A percentile compares a stretch with the other conserved stretches of the same genome.
Conservation (phyloP, 192 early-diverging fungal genomes). For the Coemansia interrupta region DNA sequence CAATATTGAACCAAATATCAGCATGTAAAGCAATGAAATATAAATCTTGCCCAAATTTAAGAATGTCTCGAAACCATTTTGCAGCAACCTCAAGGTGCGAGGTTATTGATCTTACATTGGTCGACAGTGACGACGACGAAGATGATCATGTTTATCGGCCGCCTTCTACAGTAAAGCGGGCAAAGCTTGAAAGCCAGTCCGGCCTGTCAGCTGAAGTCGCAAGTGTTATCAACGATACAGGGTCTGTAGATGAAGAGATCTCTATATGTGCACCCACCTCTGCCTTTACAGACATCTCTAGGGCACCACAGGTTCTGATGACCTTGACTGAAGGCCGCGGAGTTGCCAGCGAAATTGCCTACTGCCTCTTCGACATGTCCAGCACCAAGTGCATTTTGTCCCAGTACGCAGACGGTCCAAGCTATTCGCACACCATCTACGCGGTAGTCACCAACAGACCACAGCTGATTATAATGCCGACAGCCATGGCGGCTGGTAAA, state of each 20-base stretch:
- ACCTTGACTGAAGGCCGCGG: conserved; percentile 44
- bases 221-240: too few relatives aligned
- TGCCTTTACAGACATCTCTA: conserved; percentile 23
- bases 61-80: too few relatives aligned
- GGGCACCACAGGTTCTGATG: conserved; percentile 27
- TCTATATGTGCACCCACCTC: conserved; percentile 30
- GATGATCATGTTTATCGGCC: not conserved
- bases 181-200: conserved; percentile 7
- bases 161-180: conserved; percentile 5
- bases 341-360: conserved; percentile 43
- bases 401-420: conserved; percentile 45
- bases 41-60: not conserved
- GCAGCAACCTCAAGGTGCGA: too few relatives aligned
- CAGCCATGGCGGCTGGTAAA: conserved; percentile 35
- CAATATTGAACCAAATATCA: not conserved
- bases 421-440: conserved; percentile 49
- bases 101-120: not conserved
- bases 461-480: conserved; percentile 34
- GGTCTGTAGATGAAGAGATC: not conserved
- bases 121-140: conserved; percentile 12
- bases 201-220: too few relatives aligned
- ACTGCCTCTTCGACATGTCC: conserved; percentile 31
- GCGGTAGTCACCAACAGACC: conserved; percentile 29
- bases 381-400: conserved; percentile 34
- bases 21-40: not conserved